Evolutionary conservation across 2,329 filamentous ascomycete genomes (phyloP).

Genomic region (Piedraia hortae): DNA sequence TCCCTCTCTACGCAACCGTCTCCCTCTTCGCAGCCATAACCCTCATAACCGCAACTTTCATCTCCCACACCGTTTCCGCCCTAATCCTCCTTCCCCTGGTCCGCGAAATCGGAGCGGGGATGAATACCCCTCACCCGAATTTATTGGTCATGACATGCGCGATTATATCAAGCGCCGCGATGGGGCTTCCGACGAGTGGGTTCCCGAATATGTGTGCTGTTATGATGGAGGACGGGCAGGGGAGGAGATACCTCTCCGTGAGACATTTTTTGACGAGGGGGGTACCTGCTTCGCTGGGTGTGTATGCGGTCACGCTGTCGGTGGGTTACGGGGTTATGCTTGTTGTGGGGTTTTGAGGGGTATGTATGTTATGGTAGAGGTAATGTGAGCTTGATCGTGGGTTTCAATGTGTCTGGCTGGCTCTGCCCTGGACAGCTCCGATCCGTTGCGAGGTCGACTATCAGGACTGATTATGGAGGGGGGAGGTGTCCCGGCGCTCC

Average conservation of each 20-base stretch:
- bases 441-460: no score
- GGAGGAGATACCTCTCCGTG: slow-evolving; percentile 72
- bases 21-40: slow-evolving; percentile 67
- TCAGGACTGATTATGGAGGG: no score
- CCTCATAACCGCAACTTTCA: slow-evolving; percentile 84
- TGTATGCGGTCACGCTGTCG: slow-evolving; percentile 58
- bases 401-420: no score
- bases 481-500: no score
- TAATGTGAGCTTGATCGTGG: no score
- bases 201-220: slow-evolving; percentile 99
- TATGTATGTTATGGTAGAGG: no score
- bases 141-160: slow-evolving; percentile 84
- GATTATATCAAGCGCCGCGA: slow-evolving; percentile 91
- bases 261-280: slow-evolving; percentile 89
- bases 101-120: slow-evolving; percentile 52
- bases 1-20: slow-evolving; percentile 64
- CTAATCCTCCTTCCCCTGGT: slow-evolving; percentile 85
- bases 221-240: slow-evolving; percentile 90
- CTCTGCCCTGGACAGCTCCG: no score
- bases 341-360: slow-evolving; percentile 36
- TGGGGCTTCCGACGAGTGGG: slow-evolving; percentile 83
- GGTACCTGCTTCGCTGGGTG: slow-evolving; percentile 59
- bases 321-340: slow-evolving; percentile 80
- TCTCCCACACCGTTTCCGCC: slow-evolving; percentile 88
- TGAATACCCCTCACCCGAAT: slow-evolving; percentile 81